These are phyloP conservation scores for Saccharomycopsis vini DNA, from an alignment of 805 yeast genomes.

Conservation along the genomic window DNA sequence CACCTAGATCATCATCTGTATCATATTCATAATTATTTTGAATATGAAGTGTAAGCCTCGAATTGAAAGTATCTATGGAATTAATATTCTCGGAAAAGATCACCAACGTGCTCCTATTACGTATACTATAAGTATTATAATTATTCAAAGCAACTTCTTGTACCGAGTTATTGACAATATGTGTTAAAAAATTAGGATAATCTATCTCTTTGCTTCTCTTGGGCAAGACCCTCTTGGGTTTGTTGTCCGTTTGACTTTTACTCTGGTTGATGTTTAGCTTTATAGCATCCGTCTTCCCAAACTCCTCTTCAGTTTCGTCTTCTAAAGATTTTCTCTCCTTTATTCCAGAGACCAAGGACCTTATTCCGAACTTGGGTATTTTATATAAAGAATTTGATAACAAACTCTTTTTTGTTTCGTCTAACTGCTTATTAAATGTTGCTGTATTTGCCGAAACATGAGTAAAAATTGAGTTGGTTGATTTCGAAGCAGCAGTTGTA, in stretches of 20 bases:
- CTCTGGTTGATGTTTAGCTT: background rate
- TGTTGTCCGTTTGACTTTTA: background rate
- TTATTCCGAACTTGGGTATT: conserved; percentile 57
- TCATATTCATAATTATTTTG: conserved; percentile 25
- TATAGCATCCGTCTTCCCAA: conserved; percentile 22
- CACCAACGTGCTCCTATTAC: conserved; percentile 25
- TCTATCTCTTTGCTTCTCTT: conserved; percentile 5
- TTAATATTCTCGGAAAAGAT: conserved; percentile 25
- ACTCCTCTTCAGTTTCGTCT: conserved; percentile 22
- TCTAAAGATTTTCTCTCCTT: conserved; percentile 30
- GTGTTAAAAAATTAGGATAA: conserved; percentile 15
- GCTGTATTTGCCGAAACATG: conserved; percentile 19
- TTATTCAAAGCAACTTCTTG: conserved; percentile 10
- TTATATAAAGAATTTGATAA: conserved; percentile 39
- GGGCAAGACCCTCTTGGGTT: background rate
- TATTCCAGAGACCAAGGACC: conserved; percentile 53
- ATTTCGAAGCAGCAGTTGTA: conserved; percentile 32
- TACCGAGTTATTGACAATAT: conserved; percentile 7
- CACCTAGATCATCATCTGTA: conserved; percentile 26
- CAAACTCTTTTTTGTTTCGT: conserved; percentile 19
- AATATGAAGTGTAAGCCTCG: conserved; percentile 12
- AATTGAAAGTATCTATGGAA: conserved; percentile 9
- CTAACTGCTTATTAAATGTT: conserved; percentile 20
- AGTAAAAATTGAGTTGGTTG: conserved; percentile 17
- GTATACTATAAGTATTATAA: conserved; percentile 20